Conservation (phyloP, 2,329 filamentous ascomycete genomes). For the Venturia aucupariae region DNA sequence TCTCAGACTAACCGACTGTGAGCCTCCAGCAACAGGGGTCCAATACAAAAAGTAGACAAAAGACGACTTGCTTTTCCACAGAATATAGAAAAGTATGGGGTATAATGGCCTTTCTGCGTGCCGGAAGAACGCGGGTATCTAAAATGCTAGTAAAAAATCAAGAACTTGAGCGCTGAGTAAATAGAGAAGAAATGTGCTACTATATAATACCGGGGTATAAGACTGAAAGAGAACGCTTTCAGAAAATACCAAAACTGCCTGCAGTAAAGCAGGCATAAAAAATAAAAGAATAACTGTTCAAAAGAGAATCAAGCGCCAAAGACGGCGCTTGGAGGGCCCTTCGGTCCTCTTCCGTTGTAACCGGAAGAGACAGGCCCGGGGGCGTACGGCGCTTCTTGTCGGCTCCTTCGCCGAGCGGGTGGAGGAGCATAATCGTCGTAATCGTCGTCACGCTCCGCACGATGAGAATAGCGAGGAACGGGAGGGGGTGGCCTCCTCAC, state of each 20-base stretch:
- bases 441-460: neutral
- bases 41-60: neutral
- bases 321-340: neutral
- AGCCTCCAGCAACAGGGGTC: conserved; percentile 1
- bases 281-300: neutral
- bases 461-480: neutral
- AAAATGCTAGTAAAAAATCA: conserved; percentile 2
- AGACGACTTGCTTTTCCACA: conserved; percentile 6
- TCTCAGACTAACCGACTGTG: neutral
- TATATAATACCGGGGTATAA: conserved; percentile 8
- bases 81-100: conserved; percentile 3
- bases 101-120: conserved; percentile 6
- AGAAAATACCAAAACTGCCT: neutral
- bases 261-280: neutral
- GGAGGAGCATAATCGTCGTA: neutral
- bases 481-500: neutral
- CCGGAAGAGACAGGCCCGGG: neutral
- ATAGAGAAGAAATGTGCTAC: neutral
- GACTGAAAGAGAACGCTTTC: neutral
- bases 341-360: neutral
- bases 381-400: neutral
- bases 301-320: neutral
- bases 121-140: conserved; percentile 2
- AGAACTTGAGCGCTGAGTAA: neutral
- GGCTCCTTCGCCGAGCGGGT: neutral